Evolutionary conservation across 345 rosid species (phyloP).

Genomic region (Populus nigra): DNA sequence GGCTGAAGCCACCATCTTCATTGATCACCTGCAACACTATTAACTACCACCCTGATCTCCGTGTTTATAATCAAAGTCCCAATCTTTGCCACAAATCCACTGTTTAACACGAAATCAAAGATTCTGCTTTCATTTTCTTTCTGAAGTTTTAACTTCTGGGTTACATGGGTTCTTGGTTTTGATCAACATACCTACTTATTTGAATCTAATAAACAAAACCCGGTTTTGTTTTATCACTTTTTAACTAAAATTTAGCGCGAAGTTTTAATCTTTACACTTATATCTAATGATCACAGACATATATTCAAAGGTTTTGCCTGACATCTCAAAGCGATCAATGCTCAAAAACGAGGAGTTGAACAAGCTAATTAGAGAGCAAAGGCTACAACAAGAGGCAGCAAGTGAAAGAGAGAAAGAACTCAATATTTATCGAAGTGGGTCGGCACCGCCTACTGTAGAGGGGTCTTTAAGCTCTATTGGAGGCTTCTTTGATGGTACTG

Average conservation of each 20-base stretch:
- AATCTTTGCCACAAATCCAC: background rate
- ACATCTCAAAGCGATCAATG: conserved; percentile 51
- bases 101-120: background rate
- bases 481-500: conserved; percentile 48
- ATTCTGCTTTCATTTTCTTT: conserved; percentile 1
- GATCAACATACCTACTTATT: conserved; percentile 7
- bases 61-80: background rate
- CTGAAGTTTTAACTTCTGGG: background rate
- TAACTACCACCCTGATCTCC: conserved; percentile 19
- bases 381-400: conserved; percentile 32
- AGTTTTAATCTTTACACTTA: conserved; percentile 7
- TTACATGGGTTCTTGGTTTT: conserved; percentile 13
- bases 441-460: conserved; percentile 93
- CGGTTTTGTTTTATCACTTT: background rate
- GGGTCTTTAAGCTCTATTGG: conserved; percentile 73
- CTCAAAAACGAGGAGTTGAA: conserved; percentile 49
- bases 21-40: conserved; percentile 14
- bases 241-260: conserved; percentile 2
- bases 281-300: conserved; percentile 33
- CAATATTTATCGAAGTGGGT: conserved; percentile 74
- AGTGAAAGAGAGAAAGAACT: conserved; percentile 70
- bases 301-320: conserved; percentile 48
- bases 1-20: conserved; percentile 16
- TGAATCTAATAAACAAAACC: background rate
- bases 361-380: conserved; percentile 51